Conservation (phyloP, 2,329 filamentous ascomycete genomes). For the Pseudopyrenochaeta lycopersici region DNA sequence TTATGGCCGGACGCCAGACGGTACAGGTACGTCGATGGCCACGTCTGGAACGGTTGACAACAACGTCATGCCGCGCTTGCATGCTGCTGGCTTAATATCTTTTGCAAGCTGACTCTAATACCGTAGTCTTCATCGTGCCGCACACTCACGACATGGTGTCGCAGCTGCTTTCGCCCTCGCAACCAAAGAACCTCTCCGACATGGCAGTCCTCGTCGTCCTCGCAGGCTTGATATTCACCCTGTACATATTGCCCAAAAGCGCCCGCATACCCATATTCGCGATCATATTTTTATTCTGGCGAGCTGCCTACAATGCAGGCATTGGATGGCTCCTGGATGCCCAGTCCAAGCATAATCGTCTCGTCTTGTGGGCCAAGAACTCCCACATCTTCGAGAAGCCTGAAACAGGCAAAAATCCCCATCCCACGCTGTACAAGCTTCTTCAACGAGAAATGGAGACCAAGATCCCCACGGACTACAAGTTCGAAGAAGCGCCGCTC, state of each 20-base stretch:
- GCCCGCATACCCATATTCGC: slow-evolving; percentile 82
- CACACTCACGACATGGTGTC: slow-evolving; percentile 99
- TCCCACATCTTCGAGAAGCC: slow-evolving; percentile 88
- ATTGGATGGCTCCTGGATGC: slow-evolving; percentile 89
- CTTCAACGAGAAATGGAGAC: slow-evolving; percentile 91
- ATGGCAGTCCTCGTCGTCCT: slow-evolving; percentile 80
- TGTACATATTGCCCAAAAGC: slow-evolving; percentile 75
- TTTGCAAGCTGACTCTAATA: slow-evolving; percentile 21
- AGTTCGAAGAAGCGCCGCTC: slow-evolving; percentile 89
- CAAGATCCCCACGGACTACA: slow-evolving; percentile 93
- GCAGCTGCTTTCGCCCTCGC: slow-evolving; percentile 90
- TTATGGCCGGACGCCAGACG: slow-evolving; percentile 89
- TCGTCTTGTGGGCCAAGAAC: slow-evolving; percentile 88
- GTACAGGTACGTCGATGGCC: slow-evolving; percentile 73
- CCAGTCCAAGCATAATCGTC: slow-evolving; percentile 87
- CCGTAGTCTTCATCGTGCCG: slow-evolving; percentile 89
- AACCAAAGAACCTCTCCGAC: slow-evolving; percentile 95
- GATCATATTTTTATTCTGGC: slow-evolving; percentile 88
- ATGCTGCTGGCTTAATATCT: background rate
- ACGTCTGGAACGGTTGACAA: background rate
- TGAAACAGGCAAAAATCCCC: slow-evolving; percentile 79
- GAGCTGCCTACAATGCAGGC: slow-evolving; percentile 89
- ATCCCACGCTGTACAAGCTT: slow-evolving; percentile 81
- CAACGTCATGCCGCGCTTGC: slow-evolving; percentile 2
- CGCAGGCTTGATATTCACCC: slow-evolving; percentile 74